Evolutionary conservation across 1,284 basidiomycete species (phyloP), one percentile per base, ranked within the genome.

Genomic region (Trichosporon coremiiforme): DNA sequence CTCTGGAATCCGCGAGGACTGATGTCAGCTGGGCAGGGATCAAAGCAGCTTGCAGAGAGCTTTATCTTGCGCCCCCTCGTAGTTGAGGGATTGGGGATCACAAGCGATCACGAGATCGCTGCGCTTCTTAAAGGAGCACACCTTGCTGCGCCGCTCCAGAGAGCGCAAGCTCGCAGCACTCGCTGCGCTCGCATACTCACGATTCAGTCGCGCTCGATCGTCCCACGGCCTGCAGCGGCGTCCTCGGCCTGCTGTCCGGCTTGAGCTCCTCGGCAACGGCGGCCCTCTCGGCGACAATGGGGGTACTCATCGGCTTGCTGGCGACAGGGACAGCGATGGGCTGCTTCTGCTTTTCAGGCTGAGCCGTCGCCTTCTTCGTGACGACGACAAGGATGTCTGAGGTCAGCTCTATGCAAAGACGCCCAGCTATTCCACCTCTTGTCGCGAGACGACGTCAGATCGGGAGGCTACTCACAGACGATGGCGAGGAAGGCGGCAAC

Each of bases 1-100:
- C 57, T 31, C 57, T 60, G 57, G 57, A 60, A 60, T 4, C 57
- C 57, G 57, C 57, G 57, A 5, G 57, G 57, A 15, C 57, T 60
- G 57, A 7, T 53, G 47, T 53, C 47, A 57, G 22, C 57, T 31
- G n/a, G n/a, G n/a, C n/a, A n/a, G n/a, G n/a, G n/a, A n/a, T n/a
- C n/a, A n/a, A n/a, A n/a, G n/a, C n/a, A n/a, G n/a, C n/a, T n/a
- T n/a, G n/a, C n/a, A n/a, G n/a, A n/a, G n/a, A n/a, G n/a, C n/a
- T n/a, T n/a, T n/a, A n/a, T n/a, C n/a, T n/a, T n/a, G n/a, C n/a
- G n/a, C n/a, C n/a, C n/a, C n/a, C n/a, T n/a, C n/a, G n/a, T n/a
- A n/a, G n/a, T n/a, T n/a, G n/a, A n/a, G n/a, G n/a, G n/a, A n/a
- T n/a, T n/a, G 15, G 4, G 17, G 12, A 6, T 6, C 7, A 2